Percentiles rank a stretch among this genome's conserved stretches.
phyloP scores from a whole-genome alignment of 2,329 filamentous ascomycete species.

The Teratosphaeria nubilosa region DNA sequence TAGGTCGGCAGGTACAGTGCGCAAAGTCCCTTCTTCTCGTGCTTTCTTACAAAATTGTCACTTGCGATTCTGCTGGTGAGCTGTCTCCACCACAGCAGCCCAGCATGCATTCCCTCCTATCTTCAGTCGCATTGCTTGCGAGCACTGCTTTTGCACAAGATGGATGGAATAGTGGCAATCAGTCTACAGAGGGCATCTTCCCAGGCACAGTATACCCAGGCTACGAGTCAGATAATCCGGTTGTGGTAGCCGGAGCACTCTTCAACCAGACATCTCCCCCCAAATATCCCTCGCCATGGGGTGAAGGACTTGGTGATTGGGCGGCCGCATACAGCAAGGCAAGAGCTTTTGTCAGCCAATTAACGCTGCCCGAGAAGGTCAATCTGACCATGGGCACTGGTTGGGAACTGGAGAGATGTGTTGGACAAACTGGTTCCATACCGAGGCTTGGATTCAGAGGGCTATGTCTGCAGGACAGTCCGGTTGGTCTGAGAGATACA shows the following conservation, averaged over 20 bases:
- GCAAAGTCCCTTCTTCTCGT: neutral
- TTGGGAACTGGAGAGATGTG: constrained; percentile 61
- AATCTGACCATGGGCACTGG: constrained; percentile 63
- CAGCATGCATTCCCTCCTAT: neutral
- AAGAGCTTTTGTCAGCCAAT: constrained; percentile 65
- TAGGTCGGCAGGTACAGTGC: neutral
- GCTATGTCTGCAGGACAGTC: constrained; percentile 77
- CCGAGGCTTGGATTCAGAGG: constrained; percentile 61
- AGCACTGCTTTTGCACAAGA: neutral
- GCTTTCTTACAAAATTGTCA: neutral
- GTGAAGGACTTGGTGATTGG: constrained; percentile 65
- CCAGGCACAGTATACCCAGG: neutral
- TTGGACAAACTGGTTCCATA: constrained; percentile 62
- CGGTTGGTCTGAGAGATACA: constrained; percentile 61
- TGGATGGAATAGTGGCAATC: neutral
- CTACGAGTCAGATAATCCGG: constrained; percentile 11
- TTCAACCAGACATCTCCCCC: constrained; percentile 45
- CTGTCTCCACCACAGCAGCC: neutral
- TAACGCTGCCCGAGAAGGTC: constrained; percentile 83
- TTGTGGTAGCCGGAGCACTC: constrained; percentile 18
- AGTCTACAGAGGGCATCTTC: neutral
- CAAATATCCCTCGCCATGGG: constrained; percentile 81
- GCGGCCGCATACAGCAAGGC: constrained; percentile 65
- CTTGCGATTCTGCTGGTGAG: neutral
- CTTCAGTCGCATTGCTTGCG: neutral